These are phyloP conservation scores for Botrytis fragariae DNA, from an alignment of 2,329 filamentous ascomycete genomes.

Conservation along the genomic window DNA sequence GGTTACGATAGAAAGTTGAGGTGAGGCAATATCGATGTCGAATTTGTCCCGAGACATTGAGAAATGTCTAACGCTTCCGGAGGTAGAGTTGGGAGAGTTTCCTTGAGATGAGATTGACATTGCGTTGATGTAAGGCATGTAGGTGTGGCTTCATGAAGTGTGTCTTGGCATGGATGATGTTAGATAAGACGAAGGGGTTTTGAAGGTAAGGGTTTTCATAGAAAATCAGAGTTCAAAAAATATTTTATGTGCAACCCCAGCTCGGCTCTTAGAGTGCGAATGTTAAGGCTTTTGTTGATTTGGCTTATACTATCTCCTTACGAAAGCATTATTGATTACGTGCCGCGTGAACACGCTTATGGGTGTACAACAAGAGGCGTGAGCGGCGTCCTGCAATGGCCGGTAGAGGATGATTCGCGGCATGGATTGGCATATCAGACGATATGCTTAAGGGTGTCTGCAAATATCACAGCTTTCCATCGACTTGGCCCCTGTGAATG, in stretches of 20 bases:
- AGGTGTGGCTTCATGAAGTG: conserved; percentile 26
- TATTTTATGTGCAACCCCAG: conserved; percentile 17
- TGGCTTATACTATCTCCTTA: conserved; percentile 28
- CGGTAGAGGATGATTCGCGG: conserved; percentile 3
- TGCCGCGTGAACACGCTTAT: conserved; percentile 27
- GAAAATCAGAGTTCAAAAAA: conserved; percentile 2
- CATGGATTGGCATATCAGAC: conserved; percentile 33
- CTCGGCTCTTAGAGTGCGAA: conserved; percentile 12
- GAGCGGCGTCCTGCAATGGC: conserved; percentile 3
- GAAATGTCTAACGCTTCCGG: conserved; percentile 31
- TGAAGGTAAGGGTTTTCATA: conserved; percentile 2
- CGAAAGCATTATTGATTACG: conserved; percentile 26
- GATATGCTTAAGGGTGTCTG: conserved; percentile 28
- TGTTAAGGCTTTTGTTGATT: conserved; percentile 23
- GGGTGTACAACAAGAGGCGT: neutral
- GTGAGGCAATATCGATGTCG: conserved; percentile 33
- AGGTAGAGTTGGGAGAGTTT: conserved; percentile 34
- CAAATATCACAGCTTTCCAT: conserved; percentile 21
- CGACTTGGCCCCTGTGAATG: conserved; percentile 27
- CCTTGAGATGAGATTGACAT: conserved; percentile 38
- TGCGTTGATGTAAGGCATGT: conserved; percentile 23
- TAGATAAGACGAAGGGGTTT: neutral
- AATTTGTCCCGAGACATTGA: conserved; percentile 38
- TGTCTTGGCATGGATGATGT: neutral
- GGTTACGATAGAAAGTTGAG: conserved; percentile 31